Percentiles rank a stretch among this genome's conserved stretches.
These are phyloP conservation scores for Pseudomonodictys pantanalensis DNA, from an alignment of 495 filamentous ascomycete species.

Conservation along the genomic window DNA sequence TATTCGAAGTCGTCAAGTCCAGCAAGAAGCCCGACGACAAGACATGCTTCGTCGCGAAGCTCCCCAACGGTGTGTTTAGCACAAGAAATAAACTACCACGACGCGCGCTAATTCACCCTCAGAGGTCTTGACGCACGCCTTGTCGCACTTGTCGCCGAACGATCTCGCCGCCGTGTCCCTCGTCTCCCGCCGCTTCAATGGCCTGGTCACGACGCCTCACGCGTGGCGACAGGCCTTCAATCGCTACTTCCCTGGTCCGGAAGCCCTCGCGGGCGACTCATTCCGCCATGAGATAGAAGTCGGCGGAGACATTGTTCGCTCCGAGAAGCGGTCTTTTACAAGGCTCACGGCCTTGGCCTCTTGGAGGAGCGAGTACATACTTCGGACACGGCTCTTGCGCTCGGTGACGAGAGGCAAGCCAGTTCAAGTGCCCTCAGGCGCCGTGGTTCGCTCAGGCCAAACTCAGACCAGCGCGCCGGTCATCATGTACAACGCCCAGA, in stretches of 20 bases:
- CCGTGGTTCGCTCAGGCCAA: conserved; percentile 47
- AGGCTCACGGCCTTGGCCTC: conserved; percentile 75
- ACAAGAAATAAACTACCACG: conserved; percentile 4
- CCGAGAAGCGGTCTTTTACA: conserved; percentile 72
- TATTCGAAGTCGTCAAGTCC: conserved; percentile 63
- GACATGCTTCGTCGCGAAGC: conserved; percentile 52
- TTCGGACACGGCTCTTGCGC: conserved; percentile 78
- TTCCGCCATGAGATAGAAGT: conserved; percentile 33
- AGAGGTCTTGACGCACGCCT: conserved; percentile 91
- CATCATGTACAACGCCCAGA: conserved; percentile 77
- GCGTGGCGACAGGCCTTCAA: conserved; percentile 89
- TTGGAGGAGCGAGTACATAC: conserved; percentile 90
- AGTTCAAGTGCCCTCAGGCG: conserved; percentile 54
- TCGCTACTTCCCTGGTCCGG: conserved; percentile 78
- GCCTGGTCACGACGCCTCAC: conserved; percentile 79
- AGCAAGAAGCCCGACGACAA: conserved; percentile 48
- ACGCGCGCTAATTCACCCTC: conserved; percentile 13
- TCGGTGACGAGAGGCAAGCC: conserved; percentile 77
- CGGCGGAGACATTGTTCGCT: conserved; percentile 51
- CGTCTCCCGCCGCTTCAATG: conserved; percentile 81
- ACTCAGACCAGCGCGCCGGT: conserved; percentile 57
- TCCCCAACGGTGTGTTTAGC: conserved; percentile 72
- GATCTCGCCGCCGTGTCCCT: conserved; percentile 72
- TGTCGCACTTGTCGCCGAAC: conserved; percentile 80
- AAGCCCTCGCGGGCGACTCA: conserved; percentile 41